These are phyloP conservation scores for Septoria linicola DNA, from an alignment of 2,329 filamentous ascomycete species.

Conservation along the genomic window DNA sequence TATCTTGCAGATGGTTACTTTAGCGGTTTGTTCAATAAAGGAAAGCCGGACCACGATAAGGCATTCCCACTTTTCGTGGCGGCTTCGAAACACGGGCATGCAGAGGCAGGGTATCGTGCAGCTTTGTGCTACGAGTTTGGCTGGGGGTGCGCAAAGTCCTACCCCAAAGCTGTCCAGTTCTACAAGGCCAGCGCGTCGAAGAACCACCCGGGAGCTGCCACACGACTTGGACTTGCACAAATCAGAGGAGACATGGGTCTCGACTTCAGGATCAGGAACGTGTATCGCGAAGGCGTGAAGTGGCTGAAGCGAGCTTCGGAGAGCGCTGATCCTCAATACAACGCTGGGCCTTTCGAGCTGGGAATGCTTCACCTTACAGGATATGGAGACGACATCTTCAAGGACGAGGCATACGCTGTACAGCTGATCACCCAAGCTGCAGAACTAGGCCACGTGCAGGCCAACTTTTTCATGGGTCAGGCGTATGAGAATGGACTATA, in stretches of 20 bases:
- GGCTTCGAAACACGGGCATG: slow-evolving; percentile 94
- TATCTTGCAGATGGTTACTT: slow-evolving; percentile 93
- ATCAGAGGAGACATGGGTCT: slow-evolving; percentile 83
- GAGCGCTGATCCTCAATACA: slow-evolving; percentile 87
- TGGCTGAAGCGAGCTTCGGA: slow-evolving; percentile 95
- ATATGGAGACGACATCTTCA: slow-evolving; percentile 92
- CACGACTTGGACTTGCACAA: slow-evolving; percentile 86
- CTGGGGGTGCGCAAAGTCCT: slow-evolving; percentile 90
- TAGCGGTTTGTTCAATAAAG: slow-evolving; percentile 92
- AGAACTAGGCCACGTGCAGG: slow-evolving; percentile 83
- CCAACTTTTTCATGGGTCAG: slow-evolving; percentile 86
- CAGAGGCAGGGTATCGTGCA: slow-evolving; percentile 90
- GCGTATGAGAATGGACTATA: slow-evolving; percentile 92
- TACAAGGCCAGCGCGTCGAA: slow-evolving; percentile 88
- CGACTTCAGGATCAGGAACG: slow-evolving; percentile 52
- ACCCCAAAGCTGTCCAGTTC: slow-evolving; percentile 89
- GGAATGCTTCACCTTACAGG: slow-evolving; percentile 85
- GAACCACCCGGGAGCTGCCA: slow-evolving; percentile 92
- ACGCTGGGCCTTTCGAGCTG: slow-evolving; percentile 86
- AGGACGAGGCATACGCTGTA: slow-evolving; percentile 84
- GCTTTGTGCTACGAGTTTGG: slow-evolving; percentile 97
- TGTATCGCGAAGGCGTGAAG: slow-evolving; percentile 85
- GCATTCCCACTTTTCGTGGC: slow-evolving; percentile 91
- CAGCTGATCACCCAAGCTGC: slow-evolving; percentile 93
- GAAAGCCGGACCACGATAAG: slow-evolving; percentile 84